Evolutionary conservation across 2,329 filamentous ascomycete species (phyloP).

Genomic region (Colletotrichum godetiae): DNA sequence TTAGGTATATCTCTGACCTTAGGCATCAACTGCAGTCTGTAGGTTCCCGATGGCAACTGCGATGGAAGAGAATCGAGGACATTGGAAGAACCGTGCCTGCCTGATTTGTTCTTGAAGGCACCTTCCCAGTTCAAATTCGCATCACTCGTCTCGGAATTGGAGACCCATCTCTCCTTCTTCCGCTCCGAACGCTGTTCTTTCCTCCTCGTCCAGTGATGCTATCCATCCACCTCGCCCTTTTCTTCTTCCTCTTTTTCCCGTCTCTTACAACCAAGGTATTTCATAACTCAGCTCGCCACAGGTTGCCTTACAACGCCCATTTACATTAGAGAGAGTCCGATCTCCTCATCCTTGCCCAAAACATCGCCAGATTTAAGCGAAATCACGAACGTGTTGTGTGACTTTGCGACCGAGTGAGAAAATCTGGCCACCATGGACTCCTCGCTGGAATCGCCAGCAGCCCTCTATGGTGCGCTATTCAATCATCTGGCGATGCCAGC

Average conservation of each 20-base stretch:
- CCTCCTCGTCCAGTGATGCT: neutral
- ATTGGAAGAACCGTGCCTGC: neutral
- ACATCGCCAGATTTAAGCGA: no score
- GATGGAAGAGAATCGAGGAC: neutral
- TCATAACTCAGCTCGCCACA: no score
- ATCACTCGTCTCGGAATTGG: neutral
- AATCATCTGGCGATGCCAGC: conserved; percentile 27
- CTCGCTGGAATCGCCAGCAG: neutral
- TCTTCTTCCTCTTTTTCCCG: neutral
- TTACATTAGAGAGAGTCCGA: no score
- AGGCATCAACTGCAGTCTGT: neutral
- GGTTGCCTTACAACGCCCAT: no score
- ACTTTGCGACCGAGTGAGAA: neutral
- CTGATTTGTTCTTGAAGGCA: neutral
- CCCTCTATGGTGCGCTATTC: conserved; percentile 26
- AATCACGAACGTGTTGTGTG: no score
- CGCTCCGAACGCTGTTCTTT: neutral
- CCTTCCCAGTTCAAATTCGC: neutral
- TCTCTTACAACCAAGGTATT: neutral
- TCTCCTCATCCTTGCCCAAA: neutral
- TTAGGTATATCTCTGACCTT: neutral
- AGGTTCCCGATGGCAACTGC: neutral
- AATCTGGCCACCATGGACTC: neutral
- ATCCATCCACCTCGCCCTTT: neutral
- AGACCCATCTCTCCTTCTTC: neutral